Percentiles rank a stretch among this genome's conserved stretches.
phyloP scores from a whole-genome alignment of 225 moss, liverwort and hornwort species.

The Marchantia paleacea region DNA sequence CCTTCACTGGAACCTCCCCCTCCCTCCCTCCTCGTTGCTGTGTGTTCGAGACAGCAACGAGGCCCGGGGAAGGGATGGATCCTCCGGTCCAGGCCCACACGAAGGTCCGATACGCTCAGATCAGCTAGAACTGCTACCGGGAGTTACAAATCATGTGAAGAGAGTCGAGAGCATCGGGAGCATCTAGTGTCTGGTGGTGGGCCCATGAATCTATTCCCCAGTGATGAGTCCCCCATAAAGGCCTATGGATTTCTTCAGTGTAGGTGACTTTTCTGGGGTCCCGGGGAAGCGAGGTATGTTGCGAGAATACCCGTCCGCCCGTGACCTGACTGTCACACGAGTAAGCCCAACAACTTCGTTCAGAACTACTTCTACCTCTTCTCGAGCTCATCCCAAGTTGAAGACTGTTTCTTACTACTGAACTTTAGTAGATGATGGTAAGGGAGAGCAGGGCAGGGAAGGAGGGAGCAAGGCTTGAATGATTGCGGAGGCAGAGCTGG shows the following conservation, averaged over 20 bases:
- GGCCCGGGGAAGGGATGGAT: too few species aligned
- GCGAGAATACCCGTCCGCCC: background rate
- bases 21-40: background rate
- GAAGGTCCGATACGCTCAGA: background rate
- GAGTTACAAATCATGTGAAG: background rate
- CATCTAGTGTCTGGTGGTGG: background rate
- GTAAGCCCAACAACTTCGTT: background rate
- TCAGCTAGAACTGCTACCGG: background rate
- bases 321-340: conserved; percentile 2
- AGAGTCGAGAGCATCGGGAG: background rate
- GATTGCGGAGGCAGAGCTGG: background rate
- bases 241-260: background rate
- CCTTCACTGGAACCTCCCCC: background rate
- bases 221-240: background rate
- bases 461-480: background rate
- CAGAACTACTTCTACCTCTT: background rate
- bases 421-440: background rate
- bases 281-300: background rate
- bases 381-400: background rate
- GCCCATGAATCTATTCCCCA: background rate
- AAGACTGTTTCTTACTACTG: background rate
- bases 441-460: background rate
- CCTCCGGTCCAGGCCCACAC: background rate
- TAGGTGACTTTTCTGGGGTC: background rate
- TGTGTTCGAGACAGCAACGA: background rate